A percentile compares a stretch with the other conserved stretches of the same genome.
phyloP scores from a whole-genome alignment of 2,329 filamentous ascomycete species.

The Colletotrichum lindemuthianum region DNA sequence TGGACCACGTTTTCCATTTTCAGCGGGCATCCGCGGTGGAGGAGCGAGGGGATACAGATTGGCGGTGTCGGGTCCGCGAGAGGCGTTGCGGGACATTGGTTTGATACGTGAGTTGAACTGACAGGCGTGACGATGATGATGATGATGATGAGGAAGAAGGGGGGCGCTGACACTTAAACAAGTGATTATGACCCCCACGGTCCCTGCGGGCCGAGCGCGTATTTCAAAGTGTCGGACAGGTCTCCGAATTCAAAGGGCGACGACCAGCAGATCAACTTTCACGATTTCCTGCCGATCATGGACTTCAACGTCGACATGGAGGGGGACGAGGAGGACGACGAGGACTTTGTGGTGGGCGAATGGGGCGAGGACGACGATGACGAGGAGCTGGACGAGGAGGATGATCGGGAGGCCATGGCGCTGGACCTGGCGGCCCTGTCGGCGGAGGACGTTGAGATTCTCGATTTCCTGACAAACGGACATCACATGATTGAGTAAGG shows the following conservation, averaged over 20 bases:
- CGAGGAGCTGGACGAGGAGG: conserved; percentile 40
- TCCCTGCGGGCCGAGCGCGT: conserved; percentile 78
- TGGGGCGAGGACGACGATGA: conserved; percentile 45
- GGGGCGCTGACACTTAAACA: conserved; percentile 15
- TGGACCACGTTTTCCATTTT: conserved; percentile 77
- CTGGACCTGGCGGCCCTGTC: conserved; percentile 39
- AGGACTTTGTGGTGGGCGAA: conserved; percentile 37
- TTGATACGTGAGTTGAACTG: conserved; percentile 67
- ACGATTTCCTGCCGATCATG: conserved; percentile 38
- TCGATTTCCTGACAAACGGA: conserved; percentile 26
- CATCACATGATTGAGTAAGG: conserved; percentile 15
- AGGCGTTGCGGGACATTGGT: conserved; percentile 81
- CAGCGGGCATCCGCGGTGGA: conserved; percentile 75
- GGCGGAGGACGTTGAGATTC: conserved; percentile 28
- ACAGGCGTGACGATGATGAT: not conserved
- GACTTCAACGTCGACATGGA: conserved; percentile 38
- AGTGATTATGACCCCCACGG: conserved; percentile 75
- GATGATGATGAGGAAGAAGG: not conserved
- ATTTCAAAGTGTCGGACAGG: conserved; percentile 71
- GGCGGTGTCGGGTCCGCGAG: conserved; percentile 73
- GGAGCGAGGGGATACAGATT: conserved; percentile 80
- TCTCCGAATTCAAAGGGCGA: conserved; percentile 41
- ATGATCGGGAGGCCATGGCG: conserved; percentile 39
- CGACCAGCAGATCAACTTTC: conserved; percentile 34
- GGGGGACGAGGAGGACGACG: conserved; percentile 39